phyloP scores from a whole-genome alignment of 75 land plant genomes.

The Larix kaempferi region DNA sequence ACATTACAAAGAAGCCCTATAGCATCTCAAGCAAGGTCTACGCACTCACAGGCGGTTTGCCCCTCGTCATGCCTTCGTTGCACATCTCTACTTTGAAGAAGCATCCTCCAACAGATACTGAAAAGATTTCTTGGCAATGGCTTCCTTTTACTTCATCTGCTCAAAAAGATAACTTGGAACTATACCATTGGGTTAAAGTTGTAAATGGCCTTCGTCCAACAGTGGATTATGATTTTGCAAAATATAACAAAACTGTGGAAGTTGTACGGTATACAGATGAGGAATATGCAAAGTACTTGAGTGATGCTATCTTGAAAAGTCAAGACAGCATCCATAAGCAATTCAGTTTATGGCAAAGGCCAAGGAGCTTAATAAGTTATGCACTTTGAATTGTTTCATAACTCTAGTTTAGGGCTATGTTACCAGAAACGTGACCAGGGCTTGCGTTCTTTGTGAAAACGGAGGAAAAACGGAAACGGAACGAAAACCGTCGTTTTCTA shows the following conservation, averaged over 20 bases:
- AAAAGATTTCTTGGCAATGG: conserved; percentile 99
- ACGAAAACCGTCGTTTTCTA: too few species aligned
- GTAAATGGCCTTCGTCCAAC: conserved; percentile 84
- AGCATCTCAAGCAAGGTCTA: too few species aligned
- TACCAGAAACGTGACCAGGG: too few species aligned
- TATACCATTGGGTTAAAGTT: conserved; percentile 91
- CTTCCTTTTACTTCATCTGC: conserved; percentile 89
- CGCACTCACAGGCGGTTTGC: conserved; percentile 85
- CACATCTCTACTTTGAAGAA: conserved; percentile 62
- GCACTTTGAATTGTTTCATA: too few species aligned
- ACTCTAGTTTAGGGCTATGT: too few species aligned
- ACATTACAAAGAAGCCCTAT: conserved; percentile 80
- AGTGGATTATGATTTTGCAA: conserved; percentile 92
- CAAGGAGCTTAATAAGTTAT: too few species aligned
- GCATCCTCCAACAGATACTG: conserved; percentile 35
- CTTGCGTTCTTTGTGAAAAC: too few species aligned
- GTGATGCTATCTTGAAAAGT: conserved; percentile 54
- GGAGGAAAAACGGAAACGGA: too few species aligned
- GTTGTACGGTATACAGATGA: conserved; percentile 90
- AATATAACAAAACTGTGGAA: conserved; percentile 90
- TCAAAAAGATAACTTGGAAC: conserved; percentile 77
- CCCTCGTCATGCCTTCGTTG: conserved; percentile 76
- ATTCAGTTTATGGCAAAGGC: too few species aligned
- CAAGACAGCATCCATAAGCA: too few species aligned
- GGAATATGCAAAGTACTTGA: conserved; percentile 81